These are phyloP conservation scores for Verticillium nonalfalfae DNA, from an alignment of 2,329 filamentous ascomycete species.

Conservation along the genomic window DNA sequence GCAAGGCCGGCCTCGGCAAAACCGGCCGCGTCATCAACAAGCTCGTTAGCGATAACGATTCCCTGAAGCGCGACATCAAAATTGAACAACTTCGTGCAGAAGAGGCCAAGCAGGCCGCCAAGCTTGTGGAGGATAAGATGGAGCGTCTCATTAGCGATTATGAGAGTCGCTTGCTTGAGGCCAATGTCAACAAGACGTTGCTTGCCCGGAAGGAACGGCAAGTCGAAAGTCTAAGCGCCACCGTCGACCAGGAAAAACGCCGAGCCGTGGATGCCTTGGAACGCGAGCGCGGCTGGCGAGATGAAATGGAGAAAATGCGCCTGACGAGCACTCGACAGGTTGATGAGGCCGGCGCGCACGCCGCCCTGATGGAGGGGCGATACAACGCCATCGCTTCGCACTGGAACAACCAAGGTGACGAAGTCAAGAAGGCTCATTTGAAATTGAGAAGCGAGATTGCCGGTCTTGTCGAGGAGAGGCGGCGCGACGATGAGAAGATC, in stretches of 20 bases:
- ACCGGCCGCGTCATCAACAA: slow-evolving; percentile 75
- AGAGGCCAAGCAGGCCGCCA: slow-evolving; percentile 63
- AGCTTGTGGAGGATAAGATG: slow-evolving; percentile 65
- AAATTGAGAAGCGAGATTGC: slow-evolving; percentile 48
- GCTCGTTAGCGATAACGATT: slow-evolving; percentile 74
- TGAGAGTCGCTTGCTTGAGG: slow-evolving; percentile 62
- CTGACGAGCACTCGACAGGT: slow-evolving; percentile 56
- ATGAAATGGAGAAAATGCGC: slow-evolving; percentile 56
- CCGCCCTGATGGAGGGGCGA: slow-evolving; percentile 62
- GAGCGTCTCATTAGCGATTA: slow-evolving; percentile 62
- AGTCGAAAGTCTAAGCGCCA: slow-evolving; percentile 59
- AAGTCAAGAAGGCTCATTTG: slow-evolving; percentile 46
- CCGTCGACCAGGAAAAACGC: slow-evolving; percentile 58
- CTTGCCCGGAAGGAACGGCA: slow-evolving; percentile 69
- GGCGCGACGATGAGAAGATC: slow-evolving; percentile 56
- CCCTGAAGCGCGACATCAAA: slow-evolving; percentile 66
- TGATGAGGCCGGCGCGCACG: slow-evolving; percentile 58
- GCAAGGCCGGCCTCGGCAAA: slow-evolving; percentile 66
- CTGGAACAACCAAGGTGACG: slow-evolving; percentile 60
- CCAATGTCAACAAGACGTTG: slow-evolving; percentile 64
- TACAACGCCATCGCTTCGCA: slow-evolving; percentile 62
- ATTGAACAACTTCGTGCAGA: slow-evolving; percentile 60
- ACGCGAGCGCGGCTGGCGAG: slow-evolving; percentile 55
- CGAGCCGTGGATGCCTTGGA: slow-evolving; percentile 53
- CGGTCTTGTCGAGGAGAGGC: slow-evolving; percentile 47